phyloP scores from a whole-genome alignment of 1,284 basidiomycete genomes.

The Baeospora myosura region DNA sequence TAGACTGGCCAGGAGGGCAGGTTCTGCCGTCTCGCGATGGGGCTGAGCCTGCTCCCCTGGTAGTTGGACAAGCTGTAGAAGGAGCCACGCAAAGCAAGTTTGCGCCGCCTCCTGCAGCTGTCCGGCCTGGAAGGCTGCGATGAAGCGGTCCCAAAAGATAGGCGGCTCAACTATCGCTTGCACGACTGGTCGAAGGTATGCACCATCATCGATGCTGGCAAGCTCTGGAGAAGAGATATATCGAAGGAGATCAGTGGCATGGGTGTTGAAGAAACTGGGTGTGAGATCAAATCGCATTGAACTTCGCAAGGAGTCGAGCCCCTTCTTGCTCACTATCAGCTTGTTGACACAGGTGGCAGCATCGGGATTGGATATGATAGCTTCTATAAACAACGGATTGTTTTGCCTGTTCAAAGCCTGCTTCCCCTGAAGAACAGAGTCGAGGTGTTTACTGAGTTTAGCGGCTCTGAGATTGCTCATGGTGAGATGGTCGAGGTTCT shows the following conservation, averaged over 20 bases:
- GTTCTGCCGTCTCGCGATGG: slow-evolving; percentile 34
- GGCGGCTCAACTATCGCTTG: slow-evolving; percentile 42
- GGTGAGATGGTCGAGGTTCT: too few relatives aligned
- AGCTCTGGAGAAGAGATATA: slow-evolving; percentile 36
- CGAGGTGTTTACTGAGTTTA: slow-evolving; percentile 1
- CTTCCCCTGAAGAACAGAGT: not conserved
- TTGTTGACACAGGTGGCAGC: slow-evolving; percentile 31
- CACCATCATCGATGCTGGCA: slow-evolving; percentile 32
- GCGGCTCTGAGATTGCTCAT: too few relatives aligned
- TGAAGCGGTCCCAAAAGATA: slow-evolving; percentile 24
- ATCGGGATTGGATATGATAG: slow-evolving; percentile 32
- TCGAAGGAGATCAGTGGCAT: slow-evolving; percentile 27
- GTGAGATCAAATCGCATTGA: slow-evolving; percentile 38
- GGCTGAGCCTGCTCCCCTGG: slow-evolving; percentile 25
- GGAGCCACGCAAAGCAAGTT: slow-evolving; percentile 40
- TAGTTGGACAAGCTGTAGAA: slow-evolving; percentile 41
- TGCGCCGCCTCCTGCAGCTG: slow-evolving; percentile 29
- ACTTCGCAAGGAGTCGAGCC: slow-evolving; percentile 33
- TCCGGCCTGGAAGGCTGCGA: slow-evolving; percentile 24
- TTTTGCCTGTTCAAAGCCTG: not conserved
- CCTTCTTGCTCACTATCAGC: slow-evolving; percentile 31
- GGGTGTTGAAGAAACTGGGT: slow-evolving; percentile 37
- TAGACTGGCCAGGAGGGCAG: slow-evolving; percentile 27
- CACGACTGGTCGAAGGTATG: slow-evolving; percentile 34
- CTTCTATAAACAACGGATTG: slow-evolving; percentile 28